A percentile compares a stretch with the other conserved stretches of the same genome.
Evolutionary conservation across 2,329 filamentous ascomycete species (phyloP).

Genomic region (Cladosporium velox): DNA sequence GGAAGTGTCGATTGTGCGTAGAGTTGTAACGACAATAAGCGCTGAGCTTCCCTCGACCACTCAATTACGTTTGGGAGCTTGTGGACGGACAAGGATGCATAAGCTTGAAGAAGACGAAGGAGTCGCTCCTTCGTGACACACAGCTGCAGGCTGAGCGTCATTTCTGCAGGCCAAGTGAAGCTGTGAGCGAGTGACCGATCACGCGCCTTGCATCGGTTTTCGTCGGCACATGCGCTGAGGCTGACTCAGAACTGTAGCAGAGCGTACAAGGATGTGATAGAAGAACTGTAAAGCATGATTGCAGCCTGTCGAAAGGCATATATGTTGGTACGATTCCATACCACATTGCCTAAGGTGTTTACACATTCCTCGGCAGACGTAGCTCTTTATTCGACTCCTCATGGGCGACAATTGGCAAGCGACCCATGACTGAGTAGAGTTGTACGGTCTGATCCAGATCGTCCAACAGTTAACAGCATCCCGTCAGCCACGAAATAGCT

Average conservation of each 20-base stretch:
- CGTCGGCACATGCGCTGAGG: background rate
- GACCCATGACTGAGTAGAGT: background rate
- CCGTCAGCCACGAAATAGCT: background rate
- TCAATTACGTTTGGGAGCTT: background rate
- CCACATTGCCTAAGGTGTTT: background rate
- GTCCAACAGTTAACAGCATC: background rate
- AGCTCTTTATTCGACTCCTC: background rate
- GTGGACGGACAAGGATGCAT: background rate
- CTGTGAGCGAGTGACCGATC: background rate
- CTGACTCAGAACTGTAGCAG: background rate
- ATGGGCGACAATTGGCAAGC: background rate
- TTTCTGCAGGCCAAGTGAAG: background rate
- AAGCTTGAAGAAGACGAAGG: background rate
- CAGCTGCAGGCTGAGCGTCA: background rate
- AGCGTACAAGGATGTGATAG: background rate
- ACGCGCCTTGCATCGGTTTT: background rate
- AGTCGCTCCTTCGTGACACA: background rate
- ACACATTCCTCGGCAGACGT: background rate
- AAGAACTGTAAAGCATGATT: background rate
- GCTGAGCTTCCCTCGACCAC: background rate
- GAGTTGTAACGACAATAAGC: background rate
- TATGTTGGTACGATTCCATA: background rate
- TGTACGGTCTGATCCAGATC: background rate
- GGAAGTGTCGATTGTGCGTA: background rate
- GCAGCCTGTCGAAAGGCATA: background rate